Evolutionary conservation across 2,329 filamentous ascomycete genomes (phyloP), one percentile per base, ranked within the genome.

Genomic region (Clonostachys chloroleuca): DNA sequence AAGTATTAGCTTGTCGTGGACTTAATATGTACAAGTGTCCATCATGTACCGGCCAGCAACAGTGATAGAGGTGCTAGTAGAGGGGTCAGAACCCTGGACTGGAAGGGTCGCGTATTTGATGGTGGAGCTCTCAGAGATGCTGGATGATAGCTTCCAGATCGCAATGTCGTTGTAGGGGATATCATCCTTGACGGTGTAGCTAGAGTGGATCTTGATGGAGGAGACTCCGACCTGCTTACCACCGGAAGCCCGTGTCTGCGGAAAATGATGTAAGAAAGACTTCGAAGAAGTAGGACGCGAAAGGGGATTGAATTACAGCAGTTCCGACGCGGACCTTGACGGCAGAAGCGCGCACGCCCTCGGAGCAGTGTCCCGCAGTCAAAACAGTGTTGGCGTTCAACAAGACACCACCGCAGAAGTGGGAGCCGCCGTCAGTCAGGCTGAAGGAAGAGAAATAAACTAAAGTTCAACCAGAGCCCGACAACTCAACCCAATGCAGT

Each of bases 341-440:
- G 20, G 16, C 12, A 9, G 52, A 49, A 17, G 54, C 47, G 20
- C 40, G 39, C 40, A 49, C 36, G 34, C 48, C 56, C 2, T 34
- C 44, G 16, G 56, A 54, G 52, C 59, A 64, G 51, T 64, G 61
- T 16, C 53, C 60, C 8, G 61, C 61, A 6, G 61, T 64, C 44
- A 64, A 5, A 47, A 64, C 61, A n/a, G 60, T 64, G 49, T 57
- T 54, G 51, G 59, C 55, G 49, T 62, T 60, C 40, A 64, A 20
- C 17, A 64, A 50, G 13, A 53, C 45, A 17, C 61, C 61, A 14
- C 61, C 61, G 34, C 61, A 64, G 52, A 57, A 59, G 40, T 59
- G 53, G 14, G 48, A 45, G 34, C 43, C 46, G 20, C 37, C 42
- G 12, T 39, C 30, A 35, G 49, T n/a, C n/a, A n/a, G n/a, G n/a